Evolutionary conservation across 306 rosid species (phyloP).

Genomic region (Acacia confusa): DNA sequence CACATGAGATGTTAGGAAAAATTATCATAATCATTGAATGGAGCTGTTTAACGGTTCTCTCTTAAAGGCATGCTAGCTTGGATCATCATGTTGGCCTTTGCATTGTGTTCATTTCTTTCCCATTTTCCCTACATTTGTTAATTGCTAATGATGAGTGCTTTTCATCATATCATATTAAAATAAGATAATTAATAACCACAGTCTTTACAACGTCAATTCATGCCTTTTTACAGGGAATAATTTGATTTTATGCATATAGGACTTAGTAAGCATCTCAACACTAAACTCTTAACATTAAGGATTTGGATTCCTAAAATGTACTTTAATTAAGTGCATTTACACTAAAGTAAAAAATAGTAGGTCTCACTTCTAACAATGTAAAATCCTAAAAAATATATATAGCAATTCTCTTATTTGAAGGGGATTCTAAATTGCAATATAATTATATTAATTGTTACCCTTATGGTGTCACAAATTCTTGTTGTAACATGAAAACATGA

Average conservation of each 20-base stretch:
- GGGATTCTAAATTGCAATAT: not conserved
- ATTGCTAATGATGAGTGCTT: not conserved
- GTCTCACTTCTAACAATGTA: not conserved
- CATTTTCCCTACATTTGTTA: not conserved
- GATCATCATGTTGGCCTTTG: conserved; percentile 20
- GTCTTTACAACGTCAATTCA: not conserved
- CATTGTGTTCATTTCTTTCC: conserved; percentile 11
- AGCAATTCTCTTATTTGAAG: not conserved
- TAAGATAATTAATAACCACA: not conserved
- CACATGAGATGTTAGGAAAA: conserved; percentile 25
- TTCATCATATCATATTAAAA: not conserved
- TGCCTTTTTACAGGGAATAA: not conserved
- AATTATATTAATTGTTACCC: not conserved
- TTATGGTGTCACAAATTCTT: not conserved
- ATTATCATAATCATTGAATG: conserved; percentile 13
- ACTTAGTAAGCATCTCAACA: not conserved
- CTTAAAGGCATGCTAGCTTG: conserved; percentile 29
- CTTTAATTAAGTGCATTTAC: not conserved
- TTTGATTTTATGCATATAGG: not conserved
- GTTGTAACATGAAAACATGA: not conserved
- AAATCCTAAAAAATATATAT: not conserved
- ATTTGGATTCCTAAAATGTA: not conserved
- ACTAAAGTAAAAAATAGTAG: not conserved
- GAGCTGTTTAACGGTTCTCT: conserved; percentile 27
- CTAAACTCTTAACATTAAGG: not conserved